These are phyloP conservation scores for Debaryomyces sp. DNA, from an alignment of 1,139 yeast species.

Conservation along the genomic window DNA sequence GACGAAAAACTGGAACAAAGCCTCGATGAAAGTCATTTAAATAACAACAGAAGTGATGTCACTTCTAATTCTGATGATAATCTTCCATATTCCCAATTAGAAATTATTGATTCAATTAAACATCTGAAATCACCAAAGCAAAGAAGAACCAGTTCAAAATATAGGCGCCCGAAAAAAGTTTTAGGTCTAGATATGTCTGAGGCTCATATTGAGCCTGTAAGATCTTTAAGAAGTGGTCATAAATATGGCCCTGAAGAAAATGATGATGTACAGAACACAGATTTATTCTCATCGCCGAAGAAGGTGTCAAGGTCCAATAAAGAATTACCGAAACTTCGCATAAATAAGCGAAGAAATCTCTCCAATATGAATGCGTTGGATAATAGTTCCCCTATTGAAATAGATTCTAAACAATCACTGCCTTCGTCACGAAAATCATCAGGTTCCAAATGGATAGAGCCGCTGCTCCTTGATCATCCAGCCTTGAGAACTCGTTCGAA, in stretches of 20 bases:
- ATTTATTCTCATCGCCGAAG: neutral
- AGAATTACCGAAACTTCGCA: slow-evolving; percentile 1
- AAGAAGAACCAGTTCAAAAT: neutral
- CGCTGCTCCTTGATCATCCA: slow-evolving; percentile 29
- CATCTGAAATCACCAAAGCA: neutral
- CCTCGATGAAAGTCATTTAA: neutral
- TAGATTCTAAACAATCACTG: slow-evolving; percentile 6
- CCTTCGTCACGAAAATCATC: slow-evolving; percentile 11
- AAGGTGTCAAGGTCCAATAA: neutral
- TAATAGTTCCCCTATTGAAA: slow-evolving; percentile 2
- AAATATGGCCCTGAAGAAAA: slow-evolving; percentile 16
- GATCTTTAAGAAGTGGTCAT: slow-evolving; percentile 27
- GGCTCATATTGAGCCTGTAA: slow-evolving; percentile 21
- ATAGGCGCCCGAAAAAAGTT: slow-evolving; percentile 12
- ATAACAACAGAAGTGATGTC: neutral
- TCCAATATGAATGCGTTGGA: neutral
- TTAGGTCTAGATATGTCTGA: slow-evolving; percentile 27
- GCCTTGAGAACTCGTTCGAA: slow-evolving; percentile 45
- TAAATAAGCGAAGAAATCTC: slow-evolving; percentile 1
- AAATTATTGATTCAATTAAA: neutral
- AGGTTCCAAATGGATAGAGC: slow-evolving; percentile 3
- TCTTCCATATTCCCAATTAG: neutral
- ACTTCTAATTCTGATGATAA: too few species aligned
- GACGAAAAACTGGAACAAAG: neutral
- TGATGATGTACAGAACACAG: neutral